A percentile compares a stretch with the other conserved stretches of the same genome.
phyloP scores from a whole-genome alignment of 306 rosid species.

The Cotoneaster glaucophyllus region DNA sequence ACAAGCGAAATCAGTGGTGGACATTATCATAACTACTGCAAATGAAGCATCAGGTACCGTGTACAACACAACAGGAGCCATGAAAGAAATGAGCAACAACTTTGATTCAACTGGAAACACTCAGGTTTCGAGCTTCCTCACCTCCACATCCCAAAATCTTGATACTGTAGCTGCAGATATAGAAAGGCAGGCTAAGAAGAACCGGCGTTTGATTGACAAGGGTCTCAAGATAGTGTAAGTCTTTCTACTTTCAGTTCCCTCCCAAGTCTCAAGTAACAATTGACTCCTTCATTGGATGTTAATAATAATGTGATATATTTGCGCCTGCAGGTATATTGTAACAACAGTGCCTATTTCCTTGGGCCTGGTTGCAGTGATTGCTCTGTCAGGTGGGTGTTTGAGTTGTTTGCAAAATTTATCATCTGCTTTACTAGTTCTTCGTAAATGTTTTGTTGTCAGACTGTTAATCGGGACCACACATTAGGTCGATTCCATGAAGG shows the following conservation, averaged over 20 bases:
- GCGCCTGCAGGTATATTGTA: constrained; percentile 48
- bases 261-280: neutral
- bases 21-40: constrained; percentile 50
- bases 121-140: constrained; percentile 22
- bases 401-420: neutral
- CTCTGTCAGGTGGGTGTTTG: constrained; percentile 41
- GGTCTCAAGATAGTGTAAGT: constrained; percentile 46
- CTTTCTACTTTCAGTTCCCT: neutral
- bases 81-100: constrained; percentile 26
- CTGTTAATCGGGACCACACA: neutral
- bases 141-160: constrained; percentile 36
- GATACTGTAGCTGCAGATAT: constrained; percentile 42
- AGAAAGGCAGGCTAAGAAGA: constrained; percentile 30
- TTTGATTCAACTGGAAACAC: constrained; percentile 23
- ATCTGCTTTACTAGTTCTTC: neutral
- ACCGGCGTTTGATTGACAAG: constrained; percentile 33
- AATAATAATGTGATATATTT: neutral
- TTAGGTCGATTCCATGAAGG: neutral
- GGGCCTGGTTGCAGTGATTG: constrained; percentile 42
- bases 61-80: constrained; percentile 45
- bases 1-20: constrained; percentile 40
- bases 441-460: neutral
- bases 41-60: constrained; percentile 52
- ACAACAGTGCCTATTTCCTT: constrained; percentile 38
- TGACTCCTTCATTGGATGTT: neutral